Conservation (phyloP, 108 stramenopile genomes). For the Fragilariopsis cylindrus region DNA sequence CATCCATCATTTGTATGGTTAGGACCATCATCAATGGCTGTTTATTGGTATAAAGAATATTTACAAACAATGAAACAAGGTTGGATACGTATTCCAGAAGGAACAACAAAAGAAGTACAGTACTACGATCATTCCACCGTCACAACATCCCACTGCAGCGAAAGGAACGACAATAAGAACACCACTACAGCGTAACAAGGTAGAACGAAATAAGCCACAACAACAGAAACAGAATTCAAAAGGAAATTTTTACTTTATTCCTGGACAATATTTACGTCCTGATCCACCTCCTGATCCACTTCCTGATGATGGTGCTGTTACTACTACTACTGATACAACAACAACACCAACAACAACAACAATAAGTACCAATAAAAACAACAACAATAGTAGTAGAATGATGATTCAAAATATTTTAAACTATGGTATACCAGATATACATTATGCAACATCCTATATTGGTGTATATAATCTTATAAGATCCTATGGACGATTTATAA, state of each 20-base stretch:
- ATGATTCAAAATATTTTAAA: constrained; percentile 4
- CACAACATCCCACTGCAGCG: neutral
- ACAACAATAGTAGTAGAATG: neutral
- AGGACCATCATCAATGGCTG: constrained; percentile 27
- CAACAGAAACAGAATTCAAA: neutral
- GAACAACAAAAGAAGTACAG: too few species aligned
- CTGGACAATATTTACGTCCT: constrained; percentile 4
- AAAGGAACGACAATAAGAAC: neutral
- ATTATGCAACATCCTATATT: constrained; percentile 27
- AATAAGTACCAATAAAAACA: too few species aligned
- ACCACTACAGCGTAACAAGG: neutral
- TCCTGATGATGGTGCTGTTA: neutral
- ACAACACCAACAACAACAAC: neutral
- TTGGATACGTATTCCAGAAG: neutral
- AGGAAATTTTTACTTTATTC: constrained; percentile 18
- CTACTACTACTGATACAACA: neutral
- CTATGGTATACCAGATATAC: constrained; percentile 2
- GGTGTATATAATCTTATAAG: constrained; percentile 25
- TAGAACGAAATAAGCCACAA: neutral
- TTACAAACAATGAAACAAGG: neutral
- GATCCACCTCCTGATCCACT: too few species aligned
- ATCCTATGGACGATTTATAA: constrained; percentile 10
- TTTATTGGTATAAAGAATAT: constrained; percentile 27
- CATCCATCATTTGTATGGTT: constrained; percentile 13
- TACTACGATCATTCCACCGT: neutral